These are phyloP conservation scores for Microbotryum saponariae DNA, from an alignment of 1,284 basidiomycete species.

Conservation along the genomic window DNA sequence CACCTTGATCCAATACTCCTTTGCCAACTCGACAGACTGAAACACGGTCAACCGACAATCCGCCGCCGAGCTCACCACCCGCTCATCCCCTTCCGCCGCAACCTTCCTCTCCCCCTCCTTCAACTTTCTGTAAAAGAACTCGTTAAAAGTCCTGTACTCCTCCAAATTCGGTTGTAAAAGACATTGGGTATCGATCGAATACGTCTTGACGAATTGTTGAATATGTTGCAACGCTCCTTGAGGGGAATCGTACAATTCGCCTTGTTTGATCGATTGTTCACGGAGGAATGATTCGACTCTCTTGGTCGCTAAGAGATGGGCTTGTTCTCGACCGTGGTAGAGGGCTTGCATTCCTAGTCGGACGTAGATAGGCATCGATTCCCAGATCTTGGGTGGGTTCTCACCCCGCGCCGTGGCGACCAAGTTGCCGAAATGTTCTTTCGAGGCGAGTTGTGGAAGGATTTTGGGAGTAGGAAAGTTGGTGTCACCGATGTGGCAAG, in stretches of 20 bases:
- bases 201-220: constrained; percentile 64
- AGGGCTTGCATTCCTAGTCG: constrained; percentile 35
- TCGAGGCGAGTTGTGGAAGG: constrained; percentile 4
- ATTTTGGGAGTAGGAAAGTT: constrained; percentile 3
- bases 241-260: constrained; percentile 43
- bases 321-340: constrained; percentile 17
- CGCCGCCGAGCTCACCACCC: constrained; percentile 57
- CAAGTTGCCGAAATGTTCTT: constrained; percentile 27
- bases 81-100: constrained; percentile 51
- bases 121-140: constrained; percentile 69
- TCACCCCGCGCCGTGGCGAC: constrained; percentile 16
- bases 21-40: constrained; percentile 58
- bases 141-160: constrained; percentile 57
- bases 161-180: constrained; percentile 1
- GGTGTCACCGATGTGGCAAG: no score
- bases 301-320: background rate
- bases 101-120: constrained; percentile 59
- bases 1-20: constrained; percentile 53
- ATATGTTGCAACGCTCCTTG: constrained; percentile 50
- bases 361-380: constrained; percentile 78
- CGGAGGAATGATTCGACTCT: constrained; percentile 11
- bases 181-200: constrained; percentile 42
- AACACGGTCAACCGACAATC: constrained; percentile 52
- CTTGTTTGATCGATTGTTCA: constrained; percentile 57
- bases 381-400: constrained; percentile 23